phyloP scores from a whole-genome alignment of 257 asterid species.

The Ilex aquifolium region DNA sequence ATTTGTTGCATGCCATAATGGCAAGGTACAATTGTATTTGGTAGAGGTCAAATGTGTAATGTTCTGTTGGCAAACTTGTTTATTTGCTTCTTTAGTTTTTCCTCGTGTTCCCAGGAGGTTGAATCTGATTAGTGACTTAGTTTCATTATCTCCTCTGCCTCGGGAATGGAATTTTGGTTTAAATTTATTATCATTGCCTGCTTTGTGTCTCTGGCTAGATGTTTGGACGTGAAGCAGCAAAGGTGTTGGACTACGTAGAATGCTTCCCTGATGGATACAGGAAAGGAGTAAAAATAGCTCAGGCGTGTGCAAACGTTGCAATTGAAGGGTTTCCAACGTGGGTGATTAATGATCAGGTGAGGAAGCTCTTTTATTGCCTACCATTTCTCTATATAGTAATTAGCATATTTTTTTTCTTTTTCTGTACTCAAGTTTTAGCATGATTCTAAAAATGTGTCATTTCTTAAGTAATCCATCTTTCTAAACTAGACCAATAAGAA shows the following conservation, averaged over 20 bases:
- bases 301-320: slow-evolving; percentile 53
- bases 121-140: background rate
- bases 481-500: background rate
- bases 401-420: background rate
- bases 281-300: slow-evolving; percentile 54
- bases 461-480: too few species aligned
- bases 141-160: background rate
- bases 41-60: background rate
- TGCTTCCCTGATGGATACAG: slow-evolving; percentile 79
- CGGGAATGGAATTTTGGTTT: background rate
- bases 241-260: slow-evolving; percentile 70
- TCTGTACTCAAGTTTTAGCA: background rate
- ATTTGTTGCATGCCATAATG: background rate
- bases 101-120: background rate
- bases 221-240: slow-evolving; percentile 81
- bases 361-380: slow-evolving; percentile 7
- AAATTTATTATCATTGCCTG: background rate
- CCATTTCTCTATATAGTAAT: background rate
- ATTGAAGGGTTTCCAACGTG: slow-evolving; percentile 77
- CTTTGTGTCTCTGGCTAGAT: slow-evolving; percentile 32
- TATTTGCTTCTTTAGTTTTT: background rate
- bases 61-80: background rate
- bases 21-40: background rate
- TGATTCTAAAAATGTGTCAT: too few species aligned
- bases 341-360: slow-evolving; percentile 79